Base-by-base conservation (phyloP, 2,329 filamentous ascomycete species). In the Aureobasidium leucospermi region DNA sequence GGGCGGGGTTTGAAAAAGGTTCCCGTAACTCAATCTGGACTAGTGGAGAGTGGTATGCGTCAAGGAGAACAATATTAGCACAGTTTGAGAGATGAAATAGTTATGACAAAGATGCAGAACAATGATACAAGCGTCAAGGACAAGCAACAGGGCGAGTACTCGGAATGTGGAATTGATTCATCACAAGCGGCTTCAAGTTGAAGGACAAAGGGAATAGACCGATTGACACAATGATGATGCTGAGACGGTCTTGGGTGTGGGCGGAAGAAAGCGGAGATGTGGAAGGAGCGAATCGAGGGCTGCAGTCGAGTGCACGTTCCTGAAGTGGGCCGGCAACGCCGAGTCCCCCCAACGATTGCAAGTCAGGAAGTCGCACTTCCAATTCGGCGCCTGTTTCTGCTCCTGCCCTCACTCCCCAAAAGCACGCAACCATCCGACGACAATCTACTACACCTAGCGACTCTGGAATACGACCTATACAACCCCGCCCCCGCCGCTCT, bases 191-290 rank as follows among this genome's bases (percentile, higher is more conserved):
- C 29, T 39, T 13, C 1, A 4, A 7, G 36, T 41, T 13, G 31
- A 36, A 55, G 51, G 41, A 34, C 29, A 36, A 56, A 53, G 11
- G 49, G 39, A 41, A 57, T 46, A 46, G 52, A 57, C 52, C 29
- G 52, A 57, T 46, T 57, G 52, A 57, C 52, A 42, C 41, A 28
- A 41, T 31, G 42, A 57, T 57, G 52, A 57, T 57, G 52, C 31
- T 34, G 7, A 19, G 41, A 57, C 28, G n/a, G 16, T n/a, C 42
- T 8, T 7, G 8, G n/a, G 13, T 16, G 45, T 31, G 45, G 28
- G 32, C 32, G 47, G 52, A 36, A 45, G n/a, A 57, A 57, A 57
- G 53, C 53, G 53, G 51, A 55, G 36, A 4, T 31, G 28, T 38
- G 49, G 53, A 19, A 46, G 23, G 53, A 47, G 53, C 51, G 39